These are phyloP conservation scores for Linum usitatissimum DNA, from an alignment of 345 rosid genomes.

Conservation along the genomic window DNA sequence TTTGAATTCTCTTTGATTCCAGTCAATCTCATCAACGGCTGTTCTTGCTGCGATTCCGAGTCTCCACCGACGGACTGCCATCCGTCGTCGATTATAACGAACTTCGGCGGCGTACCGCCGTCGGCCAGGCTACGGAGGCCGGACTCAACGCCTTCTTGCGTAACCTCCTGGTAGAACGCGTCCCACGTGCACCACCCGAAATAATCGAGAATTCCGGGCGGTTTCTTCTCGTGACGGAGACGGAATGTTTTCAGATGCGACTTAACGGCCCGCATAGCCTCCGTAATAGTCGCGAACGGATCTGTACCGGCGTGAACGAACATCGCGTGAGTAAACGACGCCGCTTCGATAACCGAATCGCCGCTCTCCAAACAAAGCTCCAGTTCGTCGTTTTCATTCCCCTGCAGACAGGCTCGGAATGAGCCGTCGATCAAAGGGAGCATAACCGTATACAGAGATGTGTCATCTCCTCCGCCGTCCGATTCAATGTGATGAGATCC, in stretches of 20 bases:
- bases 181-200: conserved; percentile 99
- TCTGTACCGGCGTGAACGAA: conserved; percentile 69
- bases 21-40: conserved; percentile 47
- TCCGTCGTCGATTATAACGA: conserved; percentile 90
- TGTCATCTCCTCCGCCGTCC: conserved; percentile 37
- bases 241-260: conserved; percentile 65
- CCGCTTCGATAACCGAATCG: conserved; percentile 42
- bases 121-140: conserved; percentile 53
- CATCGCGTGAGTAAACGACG: conserved; percentile 61
- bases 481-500: conserved; percentile 35
- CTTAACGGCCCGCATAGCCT: conserved; percentile 61
- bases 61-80: conserved; percentile 83
- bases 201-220: conserved; percentile 65
- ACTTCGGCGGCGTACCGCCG: conserved; percentile 76
- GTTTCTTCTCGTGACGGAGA: conserved; percentile 77
- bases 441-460: conserved; percentile 69
- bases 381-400: conserved; percentile 55
- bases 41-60: conserved; percentile 13
- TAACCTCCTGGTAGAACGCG: conserved; percentile 88
- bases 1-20: conserved; percentile 70
- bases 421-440: conserved; percentile 78
- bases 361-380: conserved; percentile 95
- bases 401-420: conserved; percentile 71
- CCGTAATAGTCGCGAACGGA: conserved; percentile 62
- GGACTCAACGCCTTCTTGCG: conserved; percentile 86